Evolutionary conservation across 1,284 basidiomycete species (phyloP).

Genomic region (Cryptococcus hybrid): DNA sequence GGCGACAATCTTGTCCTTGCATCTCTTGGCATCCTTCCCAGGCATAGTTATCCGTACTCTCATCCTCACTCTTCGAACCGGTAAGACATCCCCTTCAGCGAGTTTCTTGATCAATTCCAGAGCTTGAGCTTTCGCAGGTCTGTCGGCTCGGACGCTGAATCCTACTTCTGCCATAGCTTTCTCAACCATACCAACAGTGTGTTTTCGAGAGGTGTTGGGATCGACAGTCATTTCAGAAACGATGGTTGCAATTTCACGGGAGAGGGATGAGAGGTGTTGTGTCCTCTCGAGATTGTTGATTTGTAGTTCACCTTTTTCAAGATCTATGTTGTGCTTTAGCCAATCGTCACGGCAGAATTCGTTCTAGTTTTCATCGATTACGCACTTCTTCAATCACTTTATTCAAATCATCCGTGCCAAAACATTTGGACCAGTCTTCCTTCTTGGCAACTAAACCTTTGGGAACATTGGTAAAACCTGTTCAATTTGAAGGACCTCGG

Average conservation of each 20-base stretch:
- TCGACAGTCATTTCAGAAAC: slow-evolving; percentile 96
- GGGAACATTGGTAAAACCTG: slow-evolving; percentile 93
- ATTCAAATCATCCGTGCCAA: slow-evolving; percentile 70
- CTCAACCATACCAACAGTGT: slow-evolving; percentile 94
- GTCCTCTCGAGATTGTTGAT: slow-evolving; percentile 96
- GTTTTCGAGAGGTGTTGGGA: slow-evolving; percentile 81
- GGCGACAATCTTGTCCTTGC: slow-evolving; percentile 71
- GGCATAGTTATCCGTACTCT: slow-evolving; percentile 81
- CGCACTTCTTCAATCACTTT: slow-evolving; percentile 79
- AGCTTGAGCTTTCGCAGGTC: slow-evolving; percentile 92
- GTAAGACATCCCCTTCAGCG: slow-evolving; percentile 60
- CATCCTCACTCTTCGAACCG: slow-evolving; percentile 91
- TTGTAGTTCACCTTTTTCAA: slow-evolving; percentile 93
- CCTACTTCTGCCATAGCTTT: slow-evolving; percentile 96
- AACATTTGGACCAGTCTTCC: slow-evolving; percentile 87
- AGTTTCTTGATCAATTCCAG: slow-evolving; percentile 87
- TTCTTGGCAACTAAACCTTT: slow-evolving; percentile 91
- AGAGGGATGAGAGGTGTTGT: slow-evolving; percentile 77
- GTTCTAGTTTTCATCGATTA: slow-evolving; percentile 11
- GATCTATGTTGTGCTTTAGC: slow-evolving; percentile 58
- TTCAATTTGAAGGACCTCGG: slow-evolving; percentile 95
- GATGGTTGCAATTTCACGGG: slow-evolving; percentile 89
- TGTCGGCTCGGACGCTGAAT: slow-evolving; percentile 82
- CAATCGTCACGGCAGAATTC: neutral
- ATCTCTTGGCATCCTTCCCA: slow-evolving; percentile 64